Base-by-base conservation (phyloP, 495 filamentous ascomycete species). In the Penicillium cataractarum region DNA sequence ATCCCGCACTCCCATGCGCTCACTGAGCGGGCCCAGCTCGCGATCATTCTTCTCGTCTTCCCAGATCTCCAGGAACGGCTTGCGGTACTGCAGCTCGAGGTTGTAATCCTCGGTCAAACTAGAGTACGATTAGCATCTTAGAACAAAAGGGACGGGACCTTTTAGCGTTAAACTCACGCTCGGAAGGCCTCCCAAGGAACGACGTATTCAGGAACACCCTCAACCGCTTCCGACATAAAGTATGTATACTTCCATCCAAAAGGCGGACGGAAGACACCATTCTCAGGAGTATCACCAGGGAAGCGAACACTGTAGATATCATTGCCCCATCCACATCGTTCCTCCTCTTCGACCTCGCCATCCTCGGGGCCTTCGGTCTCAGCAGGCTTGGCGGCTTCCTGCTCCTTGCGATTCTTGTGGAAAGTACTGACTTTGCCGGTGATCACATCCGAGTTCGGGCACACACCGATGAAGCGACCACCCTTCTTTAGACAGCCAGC, bases 161-260 rank as follows among this genome's bases (percentile, higher is more conserved):
- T 13, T 4, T 7, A n/a, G 39, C 26, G 6, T 15, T 27, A 42
- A 0, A 75, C 83, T 69, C 68, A 85, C 77, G 84, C 93, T 76
- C 95, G 91, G 76, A 99, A 97, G 2, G 92, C 93, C 70, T 96
- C 92, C 96, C 96, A 99, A 0, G 95, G 95, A 8, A 99, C 96
- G 10, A 99, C 93, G 74, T 97, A 99, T 77, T 99, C 95, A 26
- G 95, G 95, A 10, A 97, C 90, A 65, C 93, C 92, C 73, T 97
- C 93, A 21, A 99, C 95, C 1, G 95, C 96, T 73, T 99, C 95
- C 67, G 93, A 86, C 67, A 99, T 86, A 69, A 92, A 94, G 81
- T 96, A 99, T 71, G 86, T 96, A 74, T 99, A 99, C 71, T 92
- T 94, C 94, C 95, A 97, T 29, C 96, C 96, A 71, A 93, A 99